Percentiles rank a stretch among this genome's conserved stretches.
Conservation (phyloP, 176 grass and related monocot genomes). For the Cenchrus fungigraminus region DNA sequence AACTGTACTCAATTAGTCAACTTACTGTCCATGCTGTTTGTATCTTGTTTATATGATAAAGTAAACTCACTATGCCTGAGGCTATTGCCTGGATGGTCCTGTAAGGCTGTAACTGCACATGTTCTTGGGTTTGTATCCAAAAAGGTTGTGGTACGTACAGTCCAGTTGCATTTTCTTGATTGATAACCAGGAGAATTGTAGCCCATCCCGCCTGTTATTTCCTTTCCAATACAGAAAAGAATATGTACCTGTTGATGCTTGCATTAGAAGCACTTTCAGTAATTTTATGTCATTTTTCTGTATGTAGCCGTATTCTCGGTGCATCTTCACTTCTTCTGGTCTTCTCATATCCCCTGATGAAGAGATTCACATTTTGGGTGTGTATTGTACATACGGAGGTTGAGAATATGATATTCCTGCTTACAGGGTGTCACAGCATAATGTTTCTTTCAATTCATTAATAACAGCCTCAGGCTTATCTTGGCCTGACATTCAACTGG, state of each 20-base stretch:
- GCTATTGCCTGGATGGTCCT: background rate
- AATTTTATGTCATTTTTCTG: slow-evolving; percentile 29
- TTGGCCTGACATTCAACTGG: slow-evolving; percentile 96
- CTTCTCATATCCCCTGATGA: slow-evolving; percentile 94
- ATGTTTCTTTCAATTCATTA: slow-evolving; percentile 18
- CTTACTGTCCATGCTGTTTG: background rate
- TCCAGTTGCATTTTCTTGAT: slow-evolving; percentile 5
- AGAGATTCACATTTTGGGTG: slow-evolving; percentile 91
- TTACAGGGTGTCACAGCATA: background rate
- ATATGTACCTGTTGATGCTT: background rate
- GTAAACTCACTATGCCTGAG: slow-evolving; percentile 1
- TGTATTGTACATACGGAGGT: background rate
- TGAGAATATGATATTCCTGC: background rate
- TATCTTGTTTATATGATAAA: background rate
- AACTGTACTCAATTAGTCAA: background rate
- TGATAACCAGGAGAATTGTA: background rate
- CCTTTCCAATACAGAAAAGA: background rate
- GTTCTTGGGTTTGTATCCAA: background rate
- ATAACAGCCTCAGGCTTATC: slow-evolving; percentile 84
- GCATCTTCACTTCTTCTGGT: slow-evolving; percentile 80
- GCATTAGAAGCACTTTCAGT: background rate
- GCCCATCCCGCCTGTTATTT: background rate
- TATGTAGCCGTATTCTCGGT: slow-evolving; percentile 72
- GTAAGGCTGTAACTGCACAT: background rate
- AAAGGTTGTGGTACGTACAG: background rate